These are phyloP conservation scores for Melaleuca quinquenervia DNA, from an alignment of 345 rosid species.

Conservation along the genomic window DNA sequence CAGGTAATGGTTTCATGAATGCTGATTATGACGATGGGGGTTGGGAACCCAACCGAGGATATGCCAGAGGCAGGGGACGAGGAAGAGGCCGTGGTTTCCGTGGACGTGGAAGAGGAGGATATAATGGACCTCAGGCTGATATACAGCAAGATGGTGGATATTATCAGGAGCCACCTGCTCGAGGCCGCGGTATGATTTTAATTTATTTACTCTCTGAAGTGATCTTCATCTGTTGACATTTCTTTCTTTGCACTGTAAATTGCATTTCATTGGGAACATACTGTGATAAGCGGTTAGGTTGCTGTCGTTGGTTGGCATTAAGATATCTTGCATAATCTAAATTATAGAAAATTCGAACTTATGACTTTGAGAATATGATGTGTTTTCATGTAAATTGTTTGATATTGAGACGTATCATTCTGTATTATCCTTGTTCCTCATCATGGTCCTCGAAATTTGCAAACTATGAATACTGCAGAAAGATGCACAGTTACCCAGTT, in stretches of 20 bases:
- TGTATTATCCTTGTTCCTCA: not conserved
- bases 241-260: not conserved
- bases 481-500: not conserved
- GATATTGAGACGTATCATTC: not conserved
- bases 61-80: conserved; percentile 37
- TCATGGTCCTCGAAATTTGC: not conserved
- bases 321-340: not conserved
- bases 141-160: conserved; percentile 61
- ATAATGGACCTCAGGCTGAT: conserved; percentile 55
- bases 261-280: not conserved
- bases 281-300: not conserved
- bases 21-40: conserved; percentile 32
- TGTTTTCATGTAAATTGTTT: not conserved
- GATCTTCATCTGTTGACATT: not conserved
- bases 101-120: conserved; percentile 42
- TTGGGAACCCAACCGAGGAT: conserved; percentile 28
- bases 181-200: conserved; percentile 17
- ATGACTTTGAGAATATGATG: not conserved
- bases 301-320: not conserved
- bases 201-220: not conserved
- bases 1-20: conserved; percentile 7
- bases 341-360: not conserved
- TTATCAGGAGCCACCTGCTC: conserved; percentile 42
- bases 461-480: not conserved
- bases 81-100: conserved; percentile 36